Conservation (phyloP, 2,329 filamentous ascomycete species). For the Lizonia empirigonia region DNA sequence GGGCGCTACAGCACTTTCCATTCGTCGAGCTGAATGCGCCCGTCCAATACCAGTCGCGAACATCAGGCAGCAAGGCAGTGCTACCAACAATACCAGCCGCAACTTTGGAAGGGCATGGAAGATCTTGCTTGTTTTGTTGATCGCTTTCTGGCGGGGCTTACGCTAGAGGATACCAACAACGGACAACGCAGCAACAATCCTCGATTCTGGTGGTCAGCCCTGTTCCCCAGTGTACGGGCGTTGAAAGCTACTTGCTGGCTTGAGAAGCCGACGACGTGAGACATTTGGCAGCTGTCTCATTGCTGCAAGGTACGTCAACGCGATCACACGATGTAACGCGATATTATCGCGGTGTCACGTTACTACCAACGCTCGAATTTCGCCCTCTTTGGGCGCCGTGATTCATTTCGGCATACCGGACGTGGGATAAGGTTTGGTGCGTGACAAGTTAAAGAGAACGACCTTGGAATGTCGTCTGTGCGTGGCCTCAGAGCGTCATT, state of each 20-base stretch:
- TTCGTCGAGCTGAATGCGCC: constrained; percentile 11
- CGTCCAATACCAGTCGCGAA: constrained; percentile 11
- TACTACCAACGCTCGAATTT: constrained; percentile 4
- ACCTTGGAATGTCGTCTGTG: not conserved
- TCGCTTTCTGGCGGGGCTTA: constrained; percentile 16
- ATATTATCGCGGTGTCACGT: constrained; percentile 17
- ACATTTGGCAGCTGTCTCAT: not conserved
- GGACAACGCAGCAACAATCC: constrained; percentile 8
- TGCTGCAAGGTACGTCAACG: constrained; percentile 7
- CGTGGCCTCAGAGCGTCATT: constrained; percentile 8
- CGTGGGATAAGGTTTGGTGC: constrained; percentile 7
- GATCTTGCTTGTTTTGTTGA: constrained; percentile 19
- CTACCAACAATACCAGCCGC: constrained; percentile 8
- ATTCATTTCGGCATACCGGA: constrained; percentile 12
- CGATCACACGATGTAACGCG: constrained; percentile 19
- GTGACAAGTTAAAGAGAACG: constrained; percentile 5
- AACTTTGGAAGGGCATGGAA: constrained; percentile 14
- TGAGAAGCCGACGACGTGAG: not conserved
- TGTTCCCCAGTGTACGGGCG: not conserved
- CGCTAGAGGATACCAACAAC: constrained; percentile 9
- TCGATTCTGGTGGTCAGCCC: not conserved
- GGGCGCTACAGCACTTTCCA: constrained; percentile 12
- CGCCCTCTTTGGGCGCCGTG: constrained; percentile 6
- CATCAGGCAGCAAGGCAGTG: constrained; percentile 20
- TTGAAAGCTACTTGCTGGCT: no score